Evolutionary conservation across 768 basidiomycete genomes (phyloP).

Genomic region (Tephrocybe rancida): DNA sequence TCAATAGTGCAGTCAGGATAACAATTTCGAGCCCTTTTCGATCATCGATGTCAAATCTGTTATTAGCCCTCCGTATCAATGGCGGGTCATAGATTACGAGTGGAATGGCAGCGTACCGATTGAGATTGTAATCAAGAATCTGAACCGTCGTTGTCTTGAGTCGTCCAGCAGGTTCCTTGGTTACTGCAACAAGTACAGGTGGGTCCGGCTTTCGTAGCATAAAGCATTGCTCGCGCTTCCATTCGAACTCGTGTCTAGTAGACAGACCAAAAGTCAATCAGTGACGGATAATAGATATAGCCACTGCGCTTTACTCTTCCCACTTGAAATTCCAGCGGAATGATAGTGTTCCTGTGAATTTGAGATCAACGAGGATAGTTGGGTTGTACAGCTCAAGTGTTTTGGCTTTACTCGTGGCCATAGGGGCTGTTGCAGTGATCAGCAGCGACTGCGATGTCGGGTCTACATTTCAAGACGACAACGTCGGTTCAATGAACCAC

Average conservation of each 20-base stretch:
- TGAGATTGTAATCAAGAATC: slow-evolving; percentile 83
- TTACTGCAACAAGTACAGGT: slow-evolving; percentile 81
- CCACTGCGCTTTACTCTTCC: slow-evolving; percentile 65
- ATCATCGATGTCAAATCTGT: slow-evolving; percentile 82
- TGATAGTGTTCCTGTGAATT: slow-evolving; percentile 69
- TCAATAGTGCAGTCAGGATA: slow-evolving; percentile 73
- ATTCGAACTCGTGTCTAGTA: slow-evolving; percentile 80
- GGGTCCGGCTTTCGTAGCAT: slow-evolving; percentile 87
- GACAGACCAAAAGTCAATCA: not conserved
- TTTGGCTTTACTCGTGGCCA: slow-evolving; percentile 70
- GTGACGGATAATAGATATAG: not conserved
- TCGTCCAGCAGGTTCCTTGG: slow-evolving; percentile 71
- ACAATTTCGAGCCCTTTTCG: slow-evolving; percentile 86
- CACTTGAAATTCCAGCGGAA: slow-evolving; percentile 83
- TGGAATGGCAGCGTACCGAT: slow-evolving; percentile 56
- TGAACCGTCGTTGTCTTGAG: slow-evolving; percentile 70
- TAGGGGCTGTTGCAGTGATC: slow-evolving; percentile 65
- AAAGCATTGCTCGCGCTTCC: slow-evolving; percentile 84
- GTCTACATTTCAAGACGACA: slow-evolving; percentile 41
- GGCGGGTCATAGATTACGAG: too few relatives aligned
- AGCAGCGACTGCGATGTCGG: slow-evolving; percentile 74
- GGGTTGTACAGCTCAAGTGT: slow-evolving; percentile 79
- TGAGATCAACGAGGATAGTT: slow-evolving; percentile 66
- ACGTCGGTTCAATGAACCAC: not conserved
- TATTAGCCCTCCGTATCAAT: too few relatives aligned